phyloP scores from a whole-genome alignment of 768 basidiomycete species.

The Chiua virens region DNA sequence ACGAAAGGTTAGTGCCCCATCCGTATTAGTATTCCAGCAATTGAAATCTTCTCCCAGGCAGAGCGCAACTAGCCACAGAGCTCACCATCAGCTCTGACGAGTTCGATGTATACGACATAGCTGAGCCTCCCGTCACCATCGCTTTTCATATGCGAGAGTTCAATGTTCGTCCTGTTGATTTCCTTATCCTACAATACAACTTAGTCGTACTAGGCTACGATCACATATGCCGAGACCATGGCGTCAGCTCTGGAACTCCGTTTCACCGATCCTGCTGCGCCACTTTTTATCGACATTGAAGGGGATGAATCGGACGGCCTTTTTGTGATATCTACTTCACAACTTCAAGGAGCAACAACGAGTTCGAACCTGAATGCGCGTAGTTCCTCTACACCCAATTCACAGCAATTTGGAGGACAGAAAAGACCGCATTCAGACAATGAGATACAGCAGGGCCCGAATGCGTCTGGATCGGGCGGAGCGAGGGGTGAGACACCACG shows the following conservation, averaged over 20 bases:
- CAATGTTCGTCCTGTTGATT: constrained; percentile 47
- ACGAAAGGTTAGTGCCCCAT: constrained; percentile 48
- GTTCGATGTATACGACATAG: constrained; percentile 75
- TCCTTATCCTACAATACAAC: not conserved
- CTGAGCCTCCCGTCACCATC: constrained; percentile 60
- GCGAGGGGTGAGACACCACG: constrained; percentile 38
- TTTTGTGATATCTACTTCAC: constrained; percentile 80
- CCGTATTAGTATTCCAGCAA: not conserved
- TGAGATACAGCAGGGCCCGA: constrained; percentile 30
- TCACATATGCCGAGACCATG: constrained; percentile 75
- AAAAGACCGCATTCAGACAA: constrained; percentile 25
- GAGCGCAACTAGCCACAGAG: constrained; percentile 69
- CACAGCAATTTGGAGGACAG: constrained; percentile 11
- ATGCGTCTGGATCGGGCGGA: constrained; percentile 14
- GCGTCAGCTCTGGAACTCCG: constrained; percentile 63
- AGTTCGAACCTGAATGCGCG: constrained; percentile 14
- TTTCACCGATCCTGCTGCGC: constrained; percentile 72
- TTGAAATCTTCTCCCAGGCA: constrained; percentile 39
- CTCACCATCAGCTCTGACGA: constrained; percentile 75
- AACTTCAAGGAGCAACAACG: constrained; percentile 40
- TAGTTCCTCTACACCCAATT: constrained; percentile 16
- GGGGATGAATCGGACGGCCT: constrained; percentile 62
- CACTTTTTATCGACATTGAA: constrained; percentile 77
- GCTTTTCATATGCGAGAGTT: constrained; percentile 85
- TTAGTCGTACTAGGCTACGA: constrained; percentile 59